Evolutionary conservation across 1,284 basidiomycete genomes (phyloP).

Genomic region (Lignosus rhinocerotis): DNA sequence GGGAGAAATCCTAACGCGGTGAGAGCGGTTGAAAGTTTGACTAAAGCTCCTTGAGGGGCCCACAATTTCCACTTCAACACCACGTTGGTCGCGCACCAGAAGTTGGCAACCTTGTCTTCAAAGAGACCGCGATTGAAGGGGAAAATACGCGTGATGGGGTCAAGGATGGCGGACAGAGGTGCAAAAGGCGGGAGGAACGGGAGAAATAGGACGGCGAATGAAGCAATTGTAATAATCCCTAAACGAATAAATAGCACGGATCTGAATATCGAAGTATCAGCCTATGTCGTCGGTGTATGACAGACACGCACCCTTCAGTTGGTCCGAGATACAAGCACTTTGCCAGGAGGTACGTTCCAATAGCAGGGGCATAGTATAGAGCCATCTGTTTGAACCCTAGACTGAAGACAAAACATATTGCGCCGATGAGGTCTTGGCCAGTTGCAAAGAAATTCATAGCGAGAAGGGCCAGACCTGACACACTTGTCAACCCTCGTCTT

Average conservation of each 20-base stretch:
- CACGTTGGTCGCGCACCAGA: conserved; percentile 94
- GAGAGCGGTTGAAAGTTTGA: conserved; percentile 58
- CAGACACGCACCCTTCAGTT: conserved; percentile 58
- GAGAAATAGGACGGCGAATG: conserved; percentile 72
- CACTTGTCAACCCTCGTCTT: not conserved
- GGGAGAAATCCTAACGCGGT: conserved; percentile 69
- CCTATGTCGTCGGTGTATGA: not conserved
- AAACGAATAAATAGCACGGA: conserved; percentile 68
- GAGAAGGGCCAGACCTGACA: conserved; percentile 67
- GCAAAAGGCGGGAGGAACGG: conserved; percentile 72
- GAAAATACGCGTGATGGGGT: conserved; percentile 82
- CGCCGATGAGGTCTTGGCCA: conserved; percentile 73
- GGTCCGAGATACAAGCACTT: conserved; percentile 78
- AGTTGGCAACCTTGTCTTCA: conserved; percentile 96
- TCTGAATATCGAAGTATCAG: conserved; percentile 30
- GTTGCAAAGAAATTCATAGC: conserved; percentile 69
- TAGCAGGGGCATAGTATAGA: conserved; percentile 89
- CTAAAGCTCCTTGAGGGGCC: conserved; percentile 47
- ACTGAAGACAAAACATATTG: conserved; percentile 80
- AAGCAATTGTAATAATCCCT: conserved; percentile 53
- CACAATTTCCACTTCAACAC: conserved; percentile 77
- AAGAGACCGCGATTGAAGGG: conserved; percentile 90
- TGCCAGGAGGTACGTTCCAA: conserved; percentile 81
- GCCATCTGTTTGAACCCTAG: conserved; percentile 96
- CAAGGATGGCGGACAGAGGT: conserved; percentile 49